Evolutionary conservation across 2,329 filamentous ascomycete genomes (phyloP).

Genomic region (Fusarium circinatum): DNA sequence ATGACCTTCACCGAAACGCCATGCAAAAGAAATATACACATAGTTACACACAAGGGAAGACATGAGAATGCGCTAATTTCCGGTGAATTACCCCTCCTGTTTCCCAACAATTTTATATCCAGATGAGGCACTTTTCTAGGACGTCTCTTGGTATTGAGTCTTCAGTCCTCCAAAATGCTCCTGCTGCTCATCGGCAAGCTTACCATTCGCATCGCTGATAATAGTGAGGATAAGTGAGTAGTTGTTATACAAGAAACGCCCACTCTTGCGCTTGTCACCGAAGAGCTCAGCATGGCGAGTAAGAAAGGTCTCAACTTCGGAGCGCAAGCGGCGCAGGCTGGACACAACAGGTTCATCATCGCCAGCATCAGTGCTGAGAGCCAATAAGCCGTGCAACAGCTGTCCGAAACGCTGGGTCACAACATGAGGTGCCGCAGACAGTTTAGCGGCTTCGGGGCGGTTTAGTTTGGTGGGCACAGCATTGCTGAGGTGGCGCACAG

Average conservation of each 20-base stretch:
- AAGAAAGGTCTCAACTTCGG: conserved; percentile 86
- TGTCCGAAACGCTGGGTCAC: conserved; percentile 96
- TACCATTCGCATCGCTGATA: conserved; percentile 79
- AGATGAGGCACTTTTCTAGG: conserved; percentile 9
- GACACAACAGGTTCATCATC: conserved; percentile 93
- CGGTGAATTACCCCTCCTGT: not conserved
- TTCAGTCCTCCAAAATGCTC: conserved; percentile 77
- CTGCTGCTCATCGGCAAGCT: conserved; percentile 79
- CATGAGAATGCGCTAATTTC: conserved; percentile 9
- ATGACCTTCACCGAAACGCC: conserved; percentile 40
- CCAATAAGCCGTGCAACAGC: conserved; percentile 84
- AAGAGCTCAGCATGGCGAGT: conserved; percentile 80
- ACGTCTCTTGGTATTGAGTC: conserved; percentile 61
- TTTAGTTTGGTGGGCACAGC: conserved; percentile 59
- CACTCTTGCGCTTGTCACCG: conserved; percentile 81
- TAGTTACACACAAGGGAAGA: conserved; percentile 25
- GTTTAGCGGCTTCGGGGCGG: conserved; percentile 64
- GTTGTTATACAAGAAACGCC: conserved; percentile 94
- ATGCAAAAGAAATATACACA: conserved; percentile 33
- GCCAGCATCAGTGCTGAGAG: conserved; percentile 86
- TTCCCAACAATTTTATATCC: not conserved
- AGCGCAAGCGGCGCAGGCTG: conserved; percentile 79
- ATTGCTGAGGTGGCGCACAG: conserved; percentile 73
- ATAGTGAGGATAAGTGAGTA: conserved; percentile 96
- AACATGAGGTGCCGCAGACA: conserved; percentile 86